These are phyloP conservation scores for Pseudogymnoascus sp. DNA, from an alignment of 2,329 filamentous ascomycete species.

Conservation along the genomic window DNA sequence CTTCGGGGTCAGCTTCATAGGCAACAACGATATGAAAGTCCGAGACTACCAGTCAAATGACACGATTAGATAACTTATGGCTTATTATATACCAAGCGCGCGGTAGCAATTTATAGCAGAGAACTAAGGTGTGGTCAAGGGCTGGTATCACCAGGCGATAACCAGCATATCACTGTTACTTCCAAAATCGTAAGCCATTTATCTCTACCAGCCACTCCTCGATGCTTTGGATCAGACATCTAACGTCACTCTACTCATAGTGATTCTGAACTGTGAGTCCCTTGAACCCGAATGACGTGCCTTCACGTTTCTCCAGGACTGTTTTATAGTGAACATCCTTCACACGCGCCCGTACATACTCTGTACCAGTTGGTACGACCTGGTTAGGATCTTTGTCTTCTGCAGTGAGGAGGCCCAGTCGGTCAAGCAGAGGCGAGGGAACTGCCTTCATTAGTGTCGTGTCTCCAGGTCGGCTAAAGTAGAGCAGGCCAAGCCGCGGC, in stretches of 20 bases:
- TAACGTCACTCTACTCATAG: slow-evolving; percentile 20
- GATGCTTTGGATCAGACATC: not conserved
- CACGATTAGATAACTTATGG: not conserved
- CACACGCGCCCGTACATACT: slow-evolving; percentile 40
- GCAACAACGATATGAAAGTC: not conserved
- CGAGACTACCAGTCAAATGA: not conserved
- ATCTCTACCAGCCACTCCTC: not conserved
- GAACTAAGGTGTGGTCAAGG: not conserved
- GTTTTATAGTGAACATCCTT: slow-evolving; percentile 41
- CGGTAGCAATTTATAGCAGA: not conserved
- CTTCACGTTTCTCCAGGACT: slow-evolving; percentile 37
- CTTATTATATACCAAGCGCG: not conserved
- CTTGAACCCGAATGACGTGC: slow-evolving; percentile 39
- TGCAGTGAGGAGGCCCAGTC: slow-evolving; percentile 33
- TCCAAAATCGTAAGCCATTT: not conserved
- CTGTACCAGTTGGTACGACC: slow-evolving; percentile 34
- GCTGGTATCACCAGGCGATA: not conserved
- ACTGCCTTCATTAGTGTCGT: slow-evolving; percentile 29
- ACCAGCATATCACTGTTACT: not conserved
- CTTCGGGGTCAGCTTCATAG: not conserved
- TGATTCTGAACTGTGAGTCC: slow-evolving; percentile 34
- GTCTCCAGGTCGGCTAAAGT: slow-evolving; percentile 33
- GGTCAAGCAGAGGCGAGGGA: slow-evolving; percentile 32
- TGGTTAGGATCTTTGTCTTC: slow-evolving; percentile 33
- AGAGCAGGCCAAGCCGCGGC: slow-evolving; percentile 41